Percentiles rank a stretch among this genome's conserved stretches.
phyloP scores from a whole-genome alignment of 805 yeast genomes.

The Yarrowia hollandica region DNA sequence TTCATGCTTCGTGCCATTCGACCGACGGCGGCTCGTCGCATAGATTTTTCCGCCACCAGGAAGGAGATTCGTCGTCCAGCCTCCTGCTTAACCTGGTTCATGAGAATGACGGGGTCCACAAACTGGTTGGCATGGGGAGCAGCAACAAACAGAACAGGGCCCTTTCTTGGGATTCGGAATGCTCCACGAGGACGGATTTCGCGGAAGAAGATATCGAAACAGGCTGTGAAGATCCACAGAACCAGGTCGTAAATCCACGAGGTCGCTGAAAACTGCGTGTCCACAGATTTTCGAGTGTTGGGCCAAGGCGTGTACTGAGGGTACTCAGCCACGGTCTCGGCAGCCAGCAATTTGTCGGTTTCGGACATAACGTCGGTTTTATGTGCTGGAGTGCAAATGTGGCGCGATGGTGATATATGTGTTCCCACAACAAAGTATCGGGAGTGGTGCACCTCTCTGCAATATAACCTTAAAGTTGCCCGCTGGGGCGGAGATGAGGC shows the following conservation, averaged over 20 bases:
- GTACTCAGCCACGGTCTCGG: slow-evolving; percentile 26
- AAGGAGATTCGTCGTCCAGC: slow-evolving; percentile 72
- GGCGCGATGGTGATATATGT: slow-evolving; percentile 11
- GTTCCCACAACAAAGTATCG: slow-evolving; percentile 3
- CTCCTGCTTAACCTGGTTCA: slow-evolving; percentile 73
- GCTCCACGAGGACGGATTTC: slow-evolving; percentile 90
- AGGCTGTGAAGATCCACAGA: slow-evolving; percentile 42
- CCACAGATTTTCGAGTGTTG: slow-evolving; percentile 23
- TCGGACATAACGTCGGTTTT: slow-evolving; percentile 6
- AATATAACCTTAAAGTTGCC: neutral
- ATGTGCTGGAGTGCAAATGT: neutral
- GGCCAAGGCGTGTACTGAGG: slow-evolving; percentile 29
- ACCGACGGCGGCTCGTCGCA: slow-evolving; percentile 67
- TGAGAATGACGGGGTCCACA: slow-evolving; percentile 77
- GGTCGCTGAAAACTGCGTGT: slow-evolving; percentile 32
- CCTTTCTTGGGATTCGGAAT: slow-evolving; percentile 63
- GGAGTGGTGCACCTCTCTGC: slow-evolving; percentile 25
- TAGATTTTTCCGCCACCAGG: slow-evolving; percentile 80
- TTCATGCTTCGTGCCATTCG: slow-evolving; percentile 69
- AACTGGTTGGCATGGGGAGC: slow-evolving; percentile 99
- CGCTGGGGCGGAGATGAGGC: slow-evolving; percentile 7
- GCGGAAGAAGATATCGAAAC: slow-evolving; percentile 74
- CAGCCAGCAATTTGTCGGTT: slow-evolving; percentile 22
- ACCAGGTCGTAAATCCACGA: slow-evolving; percentile 43
- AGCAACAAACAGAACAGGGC: slow-evolving; percentile 89